Percentiles rank a stretch among this genome's conserved stretches.
Conservation (phyloP, 2,329 filamentous ascomycete genomes). For the Sclerotinia glacialis region DNA sequence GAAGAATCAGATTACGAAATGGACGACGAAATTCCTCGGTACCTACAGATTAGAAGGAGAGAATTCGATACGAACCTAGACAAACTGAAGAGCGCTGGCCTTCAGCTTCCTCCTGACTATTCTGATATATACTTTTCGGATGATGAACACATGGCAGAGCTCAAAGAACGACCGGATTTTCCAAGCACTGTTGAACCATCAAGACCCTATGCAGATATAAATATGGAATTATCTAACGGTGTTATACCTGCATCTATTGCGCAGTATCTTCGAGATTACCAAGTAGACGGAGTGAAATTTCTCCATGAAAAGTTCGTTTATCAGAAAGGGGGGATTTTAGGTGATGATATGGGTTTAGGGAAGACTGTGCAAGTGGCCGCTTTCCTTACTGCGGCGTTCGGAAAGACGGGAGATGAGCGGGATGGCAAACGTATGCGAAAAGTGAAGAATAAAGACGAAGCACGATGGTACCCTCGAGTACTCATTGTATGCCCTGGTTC, state of each 20-base stretch:
- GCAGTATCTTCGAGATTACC: constrained; percentile 89
- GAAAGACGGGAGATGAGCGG: constrained; percentile 85
- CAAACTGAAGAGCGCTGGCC: constrained; percentile 61
- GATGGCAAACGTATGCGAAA: constrained; percentile 87
- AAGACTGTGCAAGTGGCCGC: constrained; percentile 97
- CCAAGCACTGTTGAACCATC: constrained; percentile 59
- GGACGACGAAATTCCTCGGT: constrained; percentile 59
- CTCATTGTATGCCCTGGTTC: constrained; percentile 87
- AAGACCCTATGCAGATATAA: constrained; percentile 70
- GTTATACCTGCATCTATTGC: constrained; percentile 85
- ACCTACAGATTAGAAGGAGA: constrained; percentile 65
- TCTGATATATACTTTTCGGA: constrained; percentile 74
- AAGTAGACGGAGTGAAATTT: constrained; percentile 80
- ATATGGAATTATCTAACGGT: constrained; percentile 71
- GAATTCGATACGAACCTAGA: constrained; percentile 64
- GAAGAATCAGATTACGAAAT: constrained; percentile 36
- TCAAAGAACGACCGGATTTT: constrained; percentile 71
- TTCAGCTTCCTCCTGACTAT: constrained; percentile 76
- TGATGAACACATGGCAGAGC: constrained; percentile 57
- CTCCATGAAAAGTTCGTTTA: constrained; percentile 87
- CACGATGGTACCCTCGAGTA: constrained; percentile 76
- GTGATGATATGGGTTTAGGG: constrained; percentile 94
- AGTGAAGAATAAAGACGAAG: constrained; percentile 58
- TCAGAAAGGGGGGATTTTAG: constrained; percentile 74
- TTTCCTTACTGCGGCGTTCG: constrained; percentile 87